Evolutionary conservation across 2,329 filamentous ascomycete species (phyloP).

Genomic region (Colletotrichum theobromicola): DNA sequence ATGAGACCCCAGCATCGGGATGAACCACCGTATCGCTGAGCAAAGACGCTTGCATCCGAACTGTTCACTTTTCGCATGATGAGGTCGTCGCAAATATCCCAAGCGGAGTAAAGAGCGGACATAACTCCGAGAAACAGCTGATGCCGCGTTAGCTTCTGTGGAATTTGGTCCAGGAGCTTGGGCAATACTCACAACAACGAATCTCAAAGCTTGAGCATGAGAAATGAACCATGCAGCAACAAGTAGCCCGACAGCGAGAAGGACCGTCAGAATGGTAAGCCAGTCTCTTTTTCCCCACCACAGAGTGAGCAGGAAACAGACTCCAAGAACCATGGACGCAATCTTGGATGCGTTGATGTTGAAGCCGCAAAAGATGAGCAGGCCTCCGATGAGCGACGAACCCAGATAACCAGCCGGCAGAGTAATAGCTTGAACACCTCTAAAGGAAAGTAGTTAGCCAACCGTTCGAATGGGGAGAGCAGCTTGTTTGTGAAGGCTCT

Average conservation of each 20-base stretch:
- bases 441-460: too few species aligned
- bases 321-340: conserved; percentile 74
- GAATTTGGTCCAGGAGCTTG: neutral
- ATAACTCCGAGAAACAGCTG: conserved; percentile 82
- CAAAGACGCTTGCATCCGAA: conserved; percentile 81
- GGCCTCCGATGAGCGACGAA: conserved; percentile 76
- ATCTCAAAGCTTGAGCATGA: conserved; percentile 75
- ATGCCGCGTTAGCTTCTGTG: neutral
- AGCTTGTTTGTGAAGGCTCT: neutral
- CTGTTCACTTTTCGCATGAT: conserved; percentile 82
- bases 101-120: conserved; percentile 80
- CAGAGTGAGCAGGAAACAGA: conserved; percentile 78
- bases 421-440: conserved; percentile 59
- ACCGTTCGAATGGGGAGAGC: neutral
- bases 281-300: conserved; percentile 85
- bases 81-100: conserved; percentile 86
- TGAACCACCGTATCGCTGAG: conserved; percentile 77
- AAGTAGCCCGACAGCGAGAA: conserved; percentile 73
- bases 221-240: conserved; percentile 82
- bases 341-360: conserved; percentile 82
- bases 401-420: conserved; percentile 81
- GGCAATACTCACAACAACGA: conserved; percentile 62
- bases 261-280: conserved; percentile 74
- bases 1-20: conserved; percentile 83
- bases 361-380: conserved; percentile 82